Conservation (phyloP, 1,139 yeast species). For the Scheffersomyces illinoinensis region DNA sequence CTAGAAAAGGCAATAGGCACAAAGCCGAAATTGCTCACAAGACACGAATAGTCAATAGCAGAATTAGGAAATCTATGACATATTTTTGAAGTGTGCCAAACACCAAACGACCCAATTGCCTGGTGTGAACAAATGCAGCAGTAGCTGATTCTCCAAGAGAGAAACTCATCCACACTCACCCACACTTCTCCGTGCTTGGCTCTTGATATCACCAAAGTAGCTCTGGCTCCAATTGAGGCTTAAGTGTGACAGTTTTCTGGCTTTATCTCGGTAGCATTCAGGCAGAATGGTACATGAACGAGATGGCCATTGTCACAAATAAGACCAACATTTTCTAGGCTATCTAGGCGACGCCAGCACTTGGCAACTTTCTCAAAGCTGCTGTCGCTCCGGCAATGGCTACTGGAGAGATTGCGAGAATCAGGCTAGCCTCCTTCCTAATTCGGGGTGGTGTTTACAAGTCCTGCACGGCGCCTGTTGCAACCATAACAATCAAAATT, state of each 20-base stretch:
- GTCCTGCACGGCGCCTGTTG: background rate
- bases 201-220: too few relatives aligned
- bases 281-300: background rate
- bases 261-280: too few relatives aligned
- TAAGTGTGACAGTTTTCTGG: too few relatives aligned
- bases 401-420: constrained; percentile 4
- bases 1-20: background rate
- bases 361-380: background rate
- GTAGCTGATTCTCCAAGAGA: too few relatives aligned
- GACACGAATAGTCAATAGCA: background rate
- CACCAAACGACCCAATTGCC: too few relatives aligned
- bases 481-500: background rate
- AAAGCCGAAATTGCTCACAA: background rate
- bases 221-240: too few relatives aligned
- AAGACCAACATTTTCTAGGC: background rate
- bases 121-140: too few relatives aligned
- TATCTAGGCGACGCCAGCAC: background rate
- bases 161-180: too few relatives aligned
- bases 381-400: background rate
- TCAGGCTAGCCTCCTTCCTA: constrained; percentile 11
- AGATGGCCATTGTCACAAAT: background rate
- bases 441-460: constrained; percentile 8
- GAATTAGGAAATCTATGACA: background rate
- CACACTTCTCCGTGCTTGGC: too few relatives aligned
- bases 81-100: background rate